Conservation (phyloP, 2,329 filamentous ascomycete species). For the Paecilomyces sp. region DNA sequence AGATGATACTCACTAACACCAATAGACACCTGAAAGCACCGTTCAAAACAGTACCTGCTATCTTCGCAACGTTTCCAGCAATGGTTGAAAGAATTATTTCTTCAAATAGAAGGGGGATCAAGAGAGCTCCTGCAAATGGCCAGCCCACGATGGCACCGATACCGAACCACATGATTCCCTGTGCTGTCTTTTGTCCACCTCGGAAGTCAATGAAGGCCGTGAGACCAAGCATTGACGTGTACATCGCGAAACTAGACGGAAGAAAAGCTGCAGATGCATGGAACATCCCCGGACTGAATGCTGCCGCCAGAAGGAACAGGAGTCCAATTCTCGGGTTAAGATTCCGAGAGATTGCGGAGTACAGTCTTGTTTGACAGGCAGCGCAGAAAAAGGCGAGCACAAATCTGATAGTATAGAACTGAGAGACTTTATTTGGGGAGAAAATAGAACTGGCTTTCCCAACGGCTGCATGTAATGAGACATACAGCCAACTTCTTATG, state of each 20-base stretch:
- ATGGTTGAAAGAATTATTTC: slow-evolving; percentile 54
- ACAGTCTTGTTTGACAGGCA: slow-evolving; percentile 73
- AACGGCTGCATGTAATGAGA: slow-evolving; percentile 67
- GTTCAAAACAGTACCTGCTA: slow-evolving; percentile 55
- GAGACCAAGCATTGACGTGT: slow-evolving; percentile 76
- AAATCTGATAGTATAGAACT: slow-evolving; percentile 84
- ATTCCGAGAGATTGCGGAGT: slow-evolving; percentile 65
- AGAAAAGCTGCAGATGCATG: slow-evolving; percentile 81
- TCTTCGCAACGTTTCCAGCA: slow-evolving; percentile 53
- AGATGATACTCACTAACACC: slow-evolving; percentile 54
- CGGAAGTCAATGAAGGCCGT: slow-evolving; percentile 87
- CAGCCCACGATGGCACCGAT: slow-evolving; percentile 80
- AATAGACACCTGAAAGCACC: slow-evolving; percentile 60
- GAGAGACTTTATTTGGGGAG: slow-evolving; percentile 42
- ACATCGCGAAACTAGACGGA: slow-evolving; percentile 96
- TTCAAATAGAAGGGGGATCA: slow-evolving; percentile 72
- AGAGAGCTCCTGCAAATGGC: slow-evolving; percentile 84
- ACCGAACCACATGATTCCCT: slow-evolving; percentile 86
- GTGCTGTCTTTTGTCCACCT: slow-evolving; percentile 68
- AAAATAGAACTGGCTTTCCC: slow-evolving; percentile 59
- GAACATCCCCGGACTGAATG: slow-evolving; percentile 85
- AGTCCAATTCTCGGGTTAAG: slow-evolving; percentile 78
- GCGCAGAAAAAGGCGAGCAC: slow-evolving; percentile 70
- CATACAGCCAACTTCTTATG: slow-evolving; percentile 92
- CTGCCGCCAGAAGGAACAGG: slow-evolving; percentile 70